phyloP scores from a whole-genome alignment of 2,329 filamentous ascomycete species.

The Botryotinia calthae region DNA sequence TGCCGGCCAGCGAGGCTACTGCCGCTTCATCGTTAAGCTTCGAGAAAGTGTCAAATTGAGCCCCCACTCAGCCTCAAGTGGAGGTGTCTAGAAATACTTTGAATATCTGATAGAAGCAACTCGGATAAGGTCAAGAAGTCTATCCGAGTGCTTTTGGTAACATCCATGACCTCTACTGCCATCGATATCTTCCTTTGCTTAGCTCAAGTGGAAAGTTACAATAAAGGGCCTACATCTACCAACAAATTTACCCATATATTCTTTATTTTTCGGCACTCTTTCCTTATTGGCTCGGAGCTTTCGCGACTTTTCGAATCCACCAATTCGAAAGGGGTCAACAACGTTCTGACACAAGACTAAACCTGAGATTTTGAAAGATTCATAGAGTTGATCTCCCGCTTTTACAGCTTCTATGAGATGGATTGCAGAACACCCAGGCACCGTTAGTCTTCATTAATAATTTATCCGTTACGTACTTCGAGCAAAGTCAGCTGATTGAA shows the following conservation, averaged over 20 bases:
- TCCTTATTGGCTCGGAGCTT: background rate
- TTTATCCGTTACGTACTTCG: background rate
- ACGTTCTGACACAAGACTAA: background rate
- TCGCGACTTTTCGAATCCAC: background rate
- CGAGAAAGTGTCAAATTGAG: background rate
- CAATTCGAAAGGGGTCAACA: background rate
- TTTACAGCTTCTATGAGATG: background rate
- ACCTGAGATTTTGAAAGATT: background rate
- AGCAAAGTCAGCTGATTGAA: conserved; percentile 16
- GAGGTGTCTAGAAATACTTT: background rate
- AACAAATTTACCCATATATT: background rate
- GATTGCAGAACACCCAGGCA: conserved; percentile 13
- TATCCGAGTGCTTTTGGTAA: background rate
- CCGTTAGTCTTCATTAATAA: conserved; percentile 1
- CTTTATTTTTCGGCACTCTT: background rate
- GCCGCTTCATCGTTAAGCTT: background rate
- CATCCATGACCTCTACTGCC: background rate
- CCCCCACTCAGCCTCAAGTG: conserved; percentile 1
- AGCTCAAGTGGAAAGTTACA: background rate
- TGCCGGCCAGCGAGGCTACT: background rate
- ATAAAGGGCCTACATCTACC: background rate
- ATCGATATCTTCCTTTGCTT: background rate
- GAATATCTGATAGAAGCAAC: background rate
- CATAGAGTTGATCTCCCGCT: background rate
- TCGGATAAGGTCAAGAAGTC: conserved; percentile 2